Evolutionary conservation across 352 stramenopile genomes (phyloP).

Genomic region (Phytopythium delawarense): DNA sequence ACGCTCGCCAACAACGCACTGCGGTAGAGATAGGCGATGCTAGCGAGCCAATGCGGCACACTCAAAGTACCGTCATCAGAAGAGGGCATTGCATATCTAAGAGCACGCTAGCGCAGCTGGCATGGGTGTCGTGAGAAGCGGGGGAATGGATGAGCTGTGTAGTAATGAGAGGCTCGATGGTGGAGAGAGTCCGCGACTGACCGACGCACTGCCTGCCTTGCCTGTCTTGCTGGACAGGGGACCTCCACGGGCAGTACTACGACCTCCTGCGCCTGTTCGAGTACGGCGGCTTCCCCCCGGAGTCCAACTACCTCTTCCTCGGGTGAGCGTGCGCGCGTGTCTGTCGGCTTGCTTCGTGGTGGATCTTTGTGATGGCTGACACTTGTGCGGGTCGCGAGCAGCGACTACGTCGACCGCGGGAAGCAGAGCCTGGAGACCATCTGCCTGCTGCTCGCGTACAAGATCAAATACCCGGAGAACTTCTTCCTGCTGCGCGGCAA

Average conservation of each 20-base stretch:
- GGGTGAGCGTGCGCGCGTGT: conserved; percentile 11
- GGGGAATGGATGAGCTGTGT: neutral
- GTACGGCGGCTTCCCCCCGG: conserved; percentile 84
- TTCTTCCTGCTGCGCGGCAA: conserved; percentile 81
- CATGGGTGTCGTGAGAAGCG: neutral
- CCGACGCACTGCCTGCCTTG: neutral
- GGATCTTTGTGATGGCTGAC: neutral
- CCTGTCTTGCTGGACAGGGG: conserved; percentile 38
- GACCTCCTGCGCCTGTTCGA: conserved; percentile 97
- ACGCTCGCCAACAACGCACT: no score
- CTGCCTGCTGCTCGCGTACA: conserved; percentile 78
- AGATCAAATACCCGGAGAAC: conserved; percentile 85
- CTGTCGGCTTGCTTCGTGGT: neutral
- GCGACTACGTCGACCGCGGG: conserved; percentile 84
- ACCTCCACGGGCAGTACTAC: conserved; percentile 98
- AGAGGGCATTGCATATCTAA: neutral
- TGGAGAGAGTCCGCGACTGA: neutral
- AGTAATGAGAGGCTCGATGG: neutral
- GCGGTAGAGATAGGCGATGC: no score
- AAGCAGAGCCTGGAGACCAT: conserved; percentile 87
- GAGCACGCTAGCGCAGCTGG: neutral
- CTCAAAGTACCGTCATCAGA: no score
- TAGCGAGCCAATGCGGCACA: no score
- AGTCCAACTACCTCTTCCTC: conserved; percentile 76
- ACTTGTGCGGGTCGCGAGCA: neutral